Percentiles rank a stretch among this genome's conserved stretches.
These are phyloP conservation scores for Salvia splendens DNA, from an alignment of 257 asterid species.

Conservation along the genomic window DNA sequence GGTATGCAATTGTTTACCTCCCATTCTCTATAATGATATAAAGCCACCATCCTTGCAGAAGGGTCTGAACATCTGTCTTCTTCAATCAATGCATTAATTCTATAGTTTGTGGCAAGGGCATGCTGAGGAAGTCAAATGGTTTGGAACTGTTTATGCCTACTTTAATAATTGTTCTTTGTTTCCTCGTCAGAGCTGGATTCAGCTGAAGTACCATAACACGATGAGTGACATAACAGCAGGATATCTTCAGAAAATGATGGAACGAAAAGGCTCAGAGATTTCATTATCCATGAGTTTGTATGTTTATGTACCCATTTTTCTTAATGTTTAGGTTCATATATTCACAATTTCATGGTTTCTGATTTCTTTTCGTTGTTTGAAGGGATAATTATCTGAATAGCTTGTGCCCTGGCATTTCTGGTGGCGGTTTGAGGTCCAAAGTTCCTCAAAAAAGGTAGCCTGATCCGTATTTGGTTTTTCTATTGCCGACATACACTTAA, in stretches of 20 bases:
- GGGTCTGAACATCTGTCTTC: neutral
- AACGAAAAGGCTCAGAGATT: constrained; percentile 49
- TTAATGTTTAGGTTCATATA: constrained; percentile 19
- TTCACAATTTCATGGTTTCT: neutral
- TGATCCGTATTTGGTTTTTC: neutral
- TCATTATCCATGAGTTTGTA: constrained; percentile 75
- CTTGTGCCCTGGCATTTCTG: constrained; percentile 62
- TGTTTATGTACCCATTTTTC: constrained; percentile 30
- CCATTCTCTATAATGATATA: constrained; percentile 18
- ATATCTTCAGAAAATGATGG: constrained; percentile 52
- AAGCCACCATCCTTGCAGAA: constrained; percentile 2
- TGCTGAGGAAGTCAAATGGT: neutral
- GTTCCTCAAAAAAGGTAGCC: constrained; percentile 64
- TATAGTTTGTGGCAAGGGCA: neutral
- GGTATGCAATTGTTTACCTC: constrained; percentile 42
- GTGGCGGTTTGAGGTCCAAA: constrained; percentile 37
- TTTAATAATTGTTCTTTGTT: constrained; percentile 18
- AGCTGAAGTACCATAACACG: constrained; percentile 62
- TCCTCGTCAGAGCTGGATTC: constrained; percentile 65
- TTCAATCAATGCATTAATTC: neutral
- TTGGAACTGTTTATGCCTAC: neutral
- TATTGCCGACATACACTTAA: too few relatives aligned
- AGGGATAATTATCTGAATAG: constrained; percentile 74
- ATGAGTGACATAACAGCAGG: constrained; percentile 58
- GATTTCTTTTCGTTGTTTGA: constrained; percentile 31